phyloP scores from a whole-genome alignment of 345 rosid genomes.

The Lagerstroemia speciosa region DNA sequence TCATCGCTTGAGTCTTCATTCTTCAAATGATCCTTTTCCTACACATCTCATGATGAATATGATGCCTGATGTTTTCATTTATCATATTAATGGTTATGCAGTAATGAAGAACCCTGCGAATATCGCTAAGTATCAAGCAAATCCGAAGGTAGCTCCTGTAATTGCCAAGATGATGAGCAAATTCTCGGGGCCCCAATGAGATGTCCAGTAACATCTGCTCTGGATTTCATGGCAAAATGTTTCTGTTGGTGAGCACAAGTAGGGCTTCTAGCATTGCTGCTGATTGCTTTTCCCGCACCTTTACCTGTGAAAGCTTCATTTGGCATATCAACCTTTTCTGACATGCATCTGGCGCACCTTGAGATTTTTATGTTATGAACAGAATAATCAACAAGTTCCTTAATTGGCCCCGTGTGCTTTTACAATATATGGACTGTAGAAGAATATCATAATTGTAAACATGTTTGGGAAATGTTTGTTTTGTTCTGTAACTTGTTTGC shows the following conservation, averaged over 20 bases:
- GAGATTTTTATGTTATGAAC: too few species aligned
- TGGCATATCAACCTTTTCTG: too few species aligned
- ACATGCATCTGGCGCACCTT: too few species aligned
- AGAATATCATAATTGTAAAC: too few species aligned
- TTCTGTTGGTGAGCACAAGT: too few species aligned
- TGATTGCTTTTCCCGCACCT: too few species aligned
- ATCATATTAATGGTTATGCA: slow-evolving; percentile 22
- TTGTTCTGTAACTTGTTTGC: background rate
- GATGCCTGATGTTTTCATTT: background rate
- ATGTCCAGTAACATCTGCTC: background rate
- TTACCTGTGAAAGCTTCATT: too few species aligned
- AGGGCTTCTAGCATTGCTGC: too few species aligned
- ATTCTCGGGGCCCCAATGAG: slow-evolving; percentile 61
- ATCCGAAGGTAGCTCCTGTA: slow-evolving; percentile 94
- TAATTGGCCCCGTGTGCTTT: background rate
- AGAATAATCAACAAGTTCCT: too few species aligned
- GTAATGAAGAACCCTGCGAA: slow-evolving; percentile 95
- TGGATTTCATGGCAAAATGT: background rate
- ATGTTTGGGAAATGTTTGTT: background rate
- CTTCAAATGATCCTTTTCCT: too few species aligned
- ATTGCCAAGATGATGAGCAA: slow-evolving; percentile 95
- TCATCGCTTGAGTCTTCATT: too few species aligned
- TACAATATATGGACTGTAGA: background rate
- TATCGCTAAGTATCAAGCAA: slow-evolving; percentile 75
- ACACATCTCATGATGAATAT: too few species aligned